Evolutionary conservation across 2,329 filamentous ascomycete genomes (phyloP).

Genomic region (Akanthomyces uredinophilus): DNA sequence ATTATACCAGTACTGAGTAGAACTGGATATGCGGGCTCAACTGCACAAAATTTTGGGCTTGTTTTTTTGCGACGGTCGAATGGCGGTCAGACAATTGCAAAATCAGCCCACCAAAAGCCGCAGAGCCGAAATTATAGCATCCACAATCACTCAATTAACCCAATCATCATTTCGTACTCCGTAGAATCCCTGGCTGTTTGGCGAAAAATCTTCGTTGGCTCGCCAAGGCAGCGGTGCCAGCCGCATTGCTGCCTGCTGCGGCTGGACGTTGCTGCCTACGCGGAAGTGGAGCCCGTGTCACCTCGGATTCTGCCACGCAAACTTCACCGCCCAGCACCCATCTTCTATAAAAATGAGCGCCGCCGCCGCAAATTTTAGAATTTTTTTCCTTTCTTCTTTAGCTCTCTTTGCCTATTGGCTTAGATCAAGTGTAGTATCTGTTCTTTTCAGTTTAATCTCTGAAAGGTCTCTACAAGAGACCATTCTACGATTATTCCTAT

Average conservation of each 20-base stretch:
- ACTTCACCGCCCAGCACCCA: slow-evolving; percentile 19
- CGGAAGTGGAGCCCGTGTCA: neutral
- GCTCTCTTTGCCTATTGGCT: slow-evolving; percentile 56
- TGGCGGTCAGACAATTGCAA: neutral
- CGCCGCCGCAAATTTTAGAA: slow-evolving; percentile 18
- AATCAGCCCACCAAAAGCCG: neutral
- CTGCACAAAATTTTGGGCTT: neutral
- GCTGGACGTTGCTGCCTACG: slow-evolving; percentile 2
- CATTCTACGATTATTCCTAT: slow-evolving; percentile 77
- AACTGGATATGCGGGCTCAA: neutral
- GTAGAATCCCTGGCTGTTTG: neutral
- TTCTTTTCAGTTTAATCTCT: slow-evolving; percentile 98
- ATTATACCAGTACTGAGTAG: too few relatives aligned
- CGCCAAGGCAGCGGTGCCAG: neutral
- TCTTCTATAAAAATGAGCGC: slow-evolving; percentile 24
- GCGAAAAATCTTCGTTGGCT: neutral
- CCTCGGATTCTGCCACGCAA: slow-evolving; percentile 1
- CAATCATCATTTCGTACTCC: neutral
- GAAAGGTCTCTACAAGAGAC: slow-evolving; percentile 68
- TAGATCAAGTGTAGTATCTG: slow-evolving; percentile 96
- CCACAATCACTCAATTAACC: neutral
- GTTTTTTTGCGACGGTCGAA: neutral
- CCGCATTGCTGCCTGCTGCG: too few relatives aligned
- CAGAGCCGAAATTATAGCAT: neutral
- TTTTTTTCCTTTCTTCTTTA: slow-evolving; percentile 32